phyloP scores from a whole-genome alignment of 2,329 filamentous ascomycete species.

The Phaeoacremonium minimum region DNA sequence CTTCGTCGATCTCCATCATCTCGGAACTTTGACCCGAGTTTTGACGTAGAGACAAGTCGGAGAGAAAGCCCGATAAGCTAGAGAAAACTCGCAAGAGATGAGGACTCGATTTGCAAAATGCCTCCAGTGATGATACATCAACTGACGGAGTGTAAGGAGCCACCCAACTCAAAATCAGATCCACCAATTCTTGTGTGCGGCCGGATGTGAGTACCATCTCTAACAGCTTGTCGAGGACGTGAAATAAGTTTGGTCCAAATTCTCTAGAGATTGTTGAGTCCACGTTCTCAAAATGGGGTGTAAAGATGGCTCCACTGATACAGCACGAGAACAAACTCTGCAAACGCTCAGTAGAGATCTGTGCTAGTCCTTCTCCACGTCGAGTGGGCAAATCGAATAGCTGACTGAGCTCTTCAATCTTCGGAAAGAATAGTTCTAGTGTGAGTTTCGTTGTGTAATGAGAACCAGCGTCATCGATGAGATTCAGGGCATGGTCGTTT shows the following conservation, averaged over 20 bases:
- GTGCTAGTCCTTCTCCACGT: conserved; percentile 36
- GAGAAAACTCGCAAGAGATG: conserved; percentile 38
- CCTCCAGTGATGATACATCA: conserved; percentile 27
- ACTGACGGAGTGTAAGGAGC: conserved; percentile 43
- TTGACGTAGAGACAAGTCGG: conserved; percentile 24
- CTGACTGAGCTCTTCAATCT: conserved; percentile 43
- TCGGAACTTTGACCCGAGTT: conserved; percentile 36
- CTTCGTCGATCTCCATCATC: conserved; percentile 63
- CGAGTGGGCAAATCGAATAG: conserved; percentile 43
- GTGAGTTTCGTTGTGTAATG: conserved; percentile 45
- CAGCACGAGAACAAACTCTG: conserved; percentile 47
- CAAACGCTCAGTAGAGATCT: conserved; percentile 48
- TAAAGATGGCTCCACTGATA: conserved; percentile 37
- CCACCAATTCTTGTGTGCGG: conserved; percentile 39
- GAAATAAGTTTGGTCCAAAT: conserved; percentile 37
- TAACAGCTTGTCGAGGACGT: conserved; percentile 34
- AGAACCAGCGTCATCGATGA: conserved; percentile 16
- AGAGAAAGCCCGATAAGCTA: conserved; percentile 28
- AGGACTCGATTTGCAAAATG: conserved; percentile 29
- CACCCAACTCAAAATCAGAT: conserved; percentile 39
- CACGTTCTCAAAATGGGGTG: conserved; percentile 41
- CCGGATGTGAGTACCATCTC: conserved; percentile 34
- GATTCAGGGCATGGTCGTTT: not conserved
- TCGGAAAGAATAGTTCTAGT: conserved; percentile 49
- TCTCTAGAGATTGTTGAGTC: conserved; percentile 44